These are phyloP conservation scores for Pseudocercospora vitis DNA, from an alignment of 2,329 filamentous ascomycete species.

Conservation along the genomic window DNA sequence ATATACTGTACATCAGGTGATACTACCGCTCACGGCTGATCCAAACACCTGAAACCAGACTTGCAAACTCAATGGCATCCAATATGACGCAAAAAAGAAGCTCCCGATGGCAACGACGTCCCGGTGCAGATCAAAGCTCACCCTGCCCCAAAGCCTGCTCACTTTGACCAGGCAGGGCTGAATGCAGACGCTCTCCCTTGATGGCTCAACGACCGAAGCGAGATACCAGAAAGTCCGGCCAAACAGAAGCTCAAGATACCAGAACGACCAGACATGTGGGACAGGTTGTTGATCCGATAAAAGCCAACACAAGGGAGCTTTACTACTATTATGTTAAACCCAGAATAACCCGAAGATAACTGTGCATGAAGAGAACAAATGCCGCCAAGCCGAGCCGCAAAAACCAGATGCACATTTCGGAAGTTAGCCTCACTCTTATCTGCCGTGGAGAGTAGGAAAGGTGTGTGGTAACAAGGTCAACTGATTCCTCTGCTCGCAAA, in stretches of 20 bases:
- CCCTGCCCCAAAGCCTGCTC: neutral
- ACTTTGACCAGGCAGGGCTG: neutral
- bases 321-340: constrained; percentile 1
- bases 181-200: neutral
- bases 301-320: too few relatives aligned
- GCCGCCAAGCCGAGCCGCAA: neutral
- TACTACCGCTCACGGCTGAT: neutral
- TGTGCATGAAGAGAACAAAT: neutral
- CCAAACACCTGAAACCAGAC: neutral
- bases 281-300: neutral
- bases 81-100: neutral
- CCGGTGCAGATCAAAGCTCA: neutral
- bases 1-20: too few relatives aligned
- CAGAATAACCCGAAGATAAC: neutral
- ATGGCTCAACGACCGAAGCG: neutral
- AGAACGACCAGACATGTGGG: constrained; percentile 4
- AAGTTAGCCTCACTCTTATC: neutral
- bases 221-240: neutral
- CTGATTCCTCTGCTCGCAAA: too few relatives aligned
- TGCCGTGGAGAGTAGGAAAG: neutral
- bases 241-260: neutral
- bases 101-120: neutral
- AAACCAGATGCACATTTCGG: neutral
- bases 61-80: neutral
- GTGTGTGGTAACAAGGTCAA: too few relatives aligned